Evolutionary conservation across 768 basidiomycete genomes (phyloP).

Genomic region (Austroboletus eburneus): DNA sequence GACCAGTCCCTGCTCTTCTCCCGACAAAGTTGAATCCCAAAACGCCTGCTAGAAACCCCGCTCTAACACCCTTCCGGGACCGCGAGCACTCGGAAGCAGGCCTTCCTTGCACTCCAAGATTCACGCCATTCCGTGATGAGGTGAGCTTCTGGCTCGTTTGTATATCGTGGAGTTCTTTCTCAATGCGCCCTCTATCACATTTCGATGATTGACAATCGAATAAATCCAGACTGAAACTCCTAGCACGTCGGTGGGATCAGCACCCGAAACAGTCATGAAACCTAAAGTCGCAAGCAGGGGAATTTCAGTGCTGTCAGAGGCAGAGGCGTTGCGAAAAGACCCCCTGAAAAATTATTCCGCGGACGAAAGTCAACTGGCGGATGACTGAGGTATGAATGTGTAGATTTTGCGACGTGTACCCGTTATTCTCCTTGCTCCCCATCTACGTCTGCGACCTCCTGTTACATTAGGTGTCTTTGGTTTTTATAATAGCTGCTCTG

Average conservation of each 20-base stretch:
- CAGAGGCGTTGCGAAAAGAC: constrained; percentile 73
- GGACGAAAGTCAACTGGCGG: constrained; percentile 19
- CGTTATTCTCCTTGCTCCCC: constrained; percentile 8
- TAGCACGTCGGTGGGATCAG: constrained; percentile 26
- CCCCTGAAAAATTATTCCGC: constrained; percentile 73
- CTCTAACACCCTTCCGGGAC: constrained; percentile 41
- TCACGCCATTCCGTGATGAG: constrained; percentile 73
- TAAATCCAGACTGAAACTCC: constrained; percentile 19
- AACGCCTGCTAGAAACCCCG: constrained; percentile 32
- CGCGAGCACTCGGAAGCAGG: constrained; percentile 19
- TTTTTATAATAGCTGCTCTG: constrained; percentile 2
- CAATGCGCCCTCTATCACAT: neutral
- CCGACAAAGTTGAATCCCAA: constrained; percentile 28
- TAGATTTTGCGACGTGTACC: neutral
- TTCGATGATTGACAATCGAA: neutral
- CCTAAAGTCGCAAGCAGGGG: constrained; percentile 48
- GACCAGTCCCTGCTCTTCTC: constrained; percentile 31
- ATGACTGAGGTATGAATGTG: constrained; percentile 17
- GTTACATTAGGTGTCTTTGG: constrained; percentile 1
- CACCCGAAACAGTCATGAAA: constrained; percentile 64
- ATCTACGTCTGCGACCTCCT: constrained; percentile 8
- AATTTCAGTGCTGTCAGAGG: constrained; percentile 51
- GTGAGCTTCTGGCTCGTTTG: constrained; percentile 35
- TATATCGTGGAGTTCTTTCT: constrained; percentile 4
- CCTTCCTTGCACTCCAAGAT: constrained; percentile 49